Percentiles rank a stretch among this genome's conserved stretches.
Evolutionary conservation across 2,329 filamentous ascomycete genomes (phyloP).

Genomic region (Monilinia polystroma): DNA sequence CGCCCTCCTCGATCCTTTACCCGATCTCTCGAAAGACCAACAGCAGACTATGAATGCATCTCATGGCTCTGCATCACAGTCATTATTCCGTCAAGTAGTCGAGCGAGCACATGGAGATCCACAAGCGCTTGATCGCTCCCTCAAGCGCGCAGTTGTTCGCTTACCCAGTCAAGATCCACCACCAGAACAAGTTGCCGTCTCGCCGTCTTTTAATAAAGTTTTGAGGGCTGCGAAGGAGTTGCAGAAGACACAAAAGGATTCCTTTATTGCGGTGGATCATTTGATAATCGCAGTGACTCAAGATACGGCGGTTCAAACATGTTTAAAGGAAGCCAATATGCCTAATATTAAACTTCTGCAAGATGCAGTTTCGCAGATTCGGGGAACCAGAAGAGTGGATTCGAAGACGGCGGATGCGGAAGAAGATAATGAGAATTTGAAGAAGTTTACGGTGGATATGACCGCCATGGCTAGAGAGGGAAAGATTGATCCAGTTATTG

Average conservation of each 20-base stretch:
- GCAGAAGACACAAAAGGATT: constrained; percentile 97
- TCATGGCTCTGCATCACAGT: constrained; percentile 58
- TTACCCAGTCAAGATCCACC: constrained; percentile 93
- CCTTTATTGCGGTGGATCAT: constrained; percentile 91
- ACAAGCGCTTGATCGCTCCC: constrained; percentile 79
- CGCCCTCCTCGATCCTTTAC: constrained; percentile 71
- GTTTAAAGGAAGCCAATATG: constrained; percentile 82
- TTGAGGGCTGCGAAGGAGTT: constrained; percentile 82
- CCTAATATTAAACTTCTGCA: constrained; percentile 89
- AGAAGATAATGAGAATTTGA: constrained; percentile 88
- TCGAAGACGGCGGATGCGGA: constrained; percentile 94
- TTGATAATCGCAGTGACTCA: constrained; percentile 83
- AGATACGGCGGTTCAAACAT: constrained; percentile 69
- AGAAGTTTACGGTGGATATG: constrained; percentile 99
- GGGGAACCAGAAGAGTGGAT: constrained; percentile 90
- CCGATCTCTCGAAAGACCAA: constrained; percentile 77
- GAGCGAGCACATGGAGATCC: constrained; percentile 92
- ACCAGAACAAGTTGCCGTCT: constrained; percentile 81
- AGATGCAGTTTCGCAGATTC: constrained; percentile 85
- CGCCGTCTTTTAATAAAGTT: constrained; percentile 78
- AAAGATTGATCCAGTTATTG: constrained; percentile 97
- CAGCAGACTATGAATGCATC: constrained; percentile 65
- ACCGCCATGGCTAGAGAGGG: constrained; percentile 93
- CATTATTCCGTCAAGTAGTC: constrained; percentile 92
- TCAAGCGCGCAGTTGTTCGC: constrained; percentile 90